A percentile compares a stretch with the other conserved stretches of the same genome.
Evolutionary conservation across 352 stramenopile species (phyloP).

Genomic region (Globisporangium apiculatum): DNA sequence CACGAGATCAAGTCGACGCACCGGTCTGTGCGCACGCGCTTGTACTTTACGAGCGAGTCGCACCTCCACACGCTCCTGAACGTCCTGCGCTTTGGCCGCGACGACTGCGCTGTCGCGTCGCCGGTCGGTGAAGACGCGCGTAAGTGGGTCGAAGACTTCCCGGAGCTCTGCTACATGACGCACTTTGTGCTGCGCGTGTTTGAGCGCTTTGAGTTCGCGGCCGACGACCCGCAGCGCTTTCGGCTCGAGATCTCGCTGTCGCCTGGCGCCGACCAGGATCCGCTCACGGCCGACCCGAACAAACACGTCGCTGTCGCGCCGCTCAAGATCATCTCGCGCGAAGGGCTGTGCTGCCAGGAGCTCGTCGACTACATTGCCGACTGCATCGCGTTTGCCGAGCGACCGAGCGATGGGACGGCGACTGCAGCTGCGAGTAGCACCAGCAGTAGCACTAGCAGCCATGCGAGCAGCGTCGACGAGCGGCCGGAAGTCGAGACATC

Average conservation of each 20-base stretch:
- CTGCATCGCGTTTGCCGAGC: constrained; percentile 66
- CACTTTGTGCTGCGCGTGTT: constrained; percentile 99
- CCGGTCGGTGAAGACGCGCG: constrained; percentile 63
- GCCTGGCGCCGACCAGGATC: constrained; percentile 67
- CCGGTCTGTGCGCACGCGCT: constrained; percentile 94
- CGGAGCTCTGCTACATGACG: constrained; percentile 98
- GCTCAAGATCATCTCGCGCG: constrained; percentile 77
- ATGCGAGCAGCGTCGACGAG: constrained; percentile 1
- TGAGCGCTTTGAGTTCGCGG: constrained; percentile 82
- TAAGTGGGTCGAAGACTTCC: constrained; percentile 88
- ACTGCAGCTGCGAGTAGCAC: constrained; percentile 20
- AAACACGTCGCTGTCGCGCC: constrained; percentile 68
- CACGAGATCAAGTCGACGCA: constrained; percentile 88
- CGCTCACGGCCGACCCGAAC: constrained; percentile 43
- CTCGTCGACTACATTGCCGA: constrained; percentile 80
- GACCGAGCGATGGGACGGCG: constrained; percentile 29
- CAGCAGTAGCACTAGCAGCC: constrained; percentile 17
- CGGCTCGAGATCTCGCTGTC: constrained; percentile 84
- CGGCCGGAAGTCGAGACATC: constrained; percentile 15
- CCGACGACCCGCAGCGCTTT: constrained; percentile 69
- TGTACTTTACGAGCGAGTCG: constrained; percentile 99
- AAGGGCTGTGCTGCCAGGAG: constrained; percentile 76
- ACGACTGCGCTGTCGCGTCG: constrained; percentile 44
- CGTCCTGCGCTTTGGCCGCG: constrained; percentile 89
- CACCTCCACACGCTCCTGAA: constrained; percentile 99